A percentile compares a stretch with the other conserved stretches of the same genome.
Evolutionary conservation across 176 grass and related monocot genomes (phyloP).

Genomic region (Cenchrus purpureus): DNA sequence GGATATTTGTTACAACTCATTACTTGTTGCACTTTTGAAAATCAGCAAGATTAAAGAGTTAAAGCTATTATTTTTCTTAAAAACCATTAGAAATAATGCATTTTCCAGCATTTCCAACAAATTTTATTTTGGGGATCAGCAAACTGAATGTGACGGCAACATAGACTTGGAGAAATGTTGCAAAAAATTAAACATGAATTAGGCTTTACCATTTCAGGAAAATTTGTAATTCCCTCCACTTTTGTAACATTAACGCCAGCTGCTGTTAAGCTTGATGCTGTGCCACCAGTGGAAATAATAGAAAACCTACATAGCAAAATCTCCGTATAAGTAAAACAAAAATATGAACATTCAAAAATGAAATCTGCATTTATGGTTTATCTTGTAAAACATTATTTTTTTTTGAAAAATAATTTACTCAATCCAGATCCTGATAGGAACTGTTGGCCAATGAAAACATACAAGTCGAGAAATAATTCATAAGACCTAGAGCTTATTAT

Average conservation of each 20-base stretch:
- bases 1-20: background rate
- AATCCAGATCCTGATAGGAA: slow-evolving; percentile 4
- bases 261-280: slow-evolving; percentile 76
- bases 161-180: slow-evolving; percentile 8
- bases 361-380: slow-evolving; percentile 9
- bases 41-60: background rate
- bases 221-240: slow-evolving; percentile 93
- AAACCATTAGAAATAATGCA: slow-evolving; percentile 4
- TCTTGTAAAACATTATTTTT: slow-evolving; percentile 8
- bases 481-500: background rate
- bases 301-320: slow-evolving; percentile 61
- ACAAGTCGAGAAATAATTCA: background rate
- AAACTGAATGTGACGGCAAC: background rate
- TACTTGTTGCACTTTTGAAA: background rate
- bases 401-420: slow-evolving; percentile 10
- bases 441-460: background rate
- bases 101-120: background rate
- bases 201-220: slow-evolving; percentile 92
- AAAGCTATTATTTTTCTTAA: background rate
- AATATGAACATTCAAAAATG: background rate
- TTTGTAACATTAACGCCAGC: slow-evolving; percentile 80
- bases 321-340: background rate
- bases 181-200: background rate
- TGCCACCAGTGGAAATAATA: slow-evolving; percentile 91
- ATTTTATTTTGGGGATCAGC: background rate